phyloP scores from a whole-genome alignment of 2,329 filamentous ascomycete species.

The Hirsutella rhossiliensis region DNA sequence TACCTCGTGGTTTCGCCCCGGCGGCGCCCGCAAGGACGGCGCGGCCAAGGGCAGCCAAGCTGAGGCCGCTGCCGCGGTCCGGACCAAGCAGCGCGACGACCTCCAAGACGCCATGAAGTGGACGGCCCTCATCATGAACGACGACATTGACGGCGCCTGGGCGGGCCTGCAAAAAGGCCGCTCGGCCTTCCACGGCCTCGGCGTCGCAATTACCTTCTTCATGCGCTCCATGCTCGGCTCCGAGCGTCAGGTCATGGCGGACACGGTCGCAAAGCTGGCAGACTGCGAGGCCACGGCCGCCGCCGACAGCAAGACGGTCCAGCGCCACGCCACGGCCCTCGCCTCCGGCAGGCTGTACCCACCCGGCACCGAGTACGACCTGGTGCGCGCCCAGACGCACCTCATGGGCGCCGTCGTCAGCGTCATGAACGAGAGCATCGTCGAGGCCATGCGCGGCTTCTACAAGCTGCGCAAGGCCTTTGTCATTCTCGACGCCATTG shows the following conservation, averaged over 20 bases:
- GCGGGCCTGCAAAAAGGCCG: slow-evolving; percentile 55
- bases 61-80: slow-evolving; percentile 8
- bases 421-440: slow-evolving; percentile 84
- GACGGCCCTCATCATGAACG: slow-evolving; percentile 67
- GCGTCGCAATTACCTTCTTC: slow-evolving; percentile 70
- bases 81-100: slow-evolving; percentile 33
- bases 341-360: slow-evolving; percentile 50
- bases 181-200: slow-evolving; percentile 83
- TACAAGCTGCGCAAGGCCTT: slow-evolving; percentile 88
- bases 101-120: slow-evolving; percentile 51
- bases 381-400: slow-evolving; percentile 76
- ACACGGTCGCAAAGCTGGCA: slow-evolving; percentile 60
- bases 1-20: neutral
- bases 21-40: slow-evolving; percentile 9
- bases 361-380: slow-evolving; percentile 72
- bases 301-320: slow-evolving; percentile 63
- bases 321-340: slow-evolving; percentile 40
- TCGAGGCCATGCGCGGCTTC: slow-evolving; percentile 83
- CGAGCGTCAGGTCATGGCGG: slow-evolving; percentile 81
- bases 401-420: slow-evolving; percentile 82
- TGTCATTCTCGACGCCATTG: slow-evolving; percentile 65
- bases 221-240: slow-evolving; percentile 80
- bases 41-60: slow-evolving; percentile 14
- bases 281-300: slow-evolving; percentile 68
- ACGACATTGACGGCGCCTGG: slow-evolving; percentile 81